Conservation (phyloP, 768 basidiomycete species). For the Psilocybe cyanescens region DNA sequence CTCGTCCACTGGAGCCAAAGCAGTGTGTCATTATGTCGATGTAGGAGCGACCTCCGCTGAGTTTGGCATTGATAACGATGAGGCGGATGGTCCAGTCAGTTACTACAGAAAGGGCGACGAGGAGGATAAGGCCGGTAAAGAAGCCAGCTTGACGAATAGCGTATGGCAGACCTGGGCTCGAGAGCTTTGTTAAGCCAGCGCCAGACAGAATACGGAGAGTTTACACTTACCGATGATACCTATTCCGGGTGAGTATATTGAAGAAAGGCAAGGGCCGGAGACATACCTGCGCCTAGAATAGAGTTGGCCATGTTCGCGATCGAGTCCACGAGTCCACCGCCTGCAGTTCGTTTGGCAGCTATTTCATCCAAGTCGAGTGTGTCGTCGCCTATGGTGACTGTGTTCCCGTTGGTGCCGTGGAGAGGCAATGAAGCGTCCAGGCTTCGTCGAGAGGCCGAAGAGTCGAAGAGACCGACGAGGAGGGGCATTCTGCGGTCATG, state of each 20-base stretch:
- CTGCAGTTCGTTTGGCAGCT: conserved; percentile 63
- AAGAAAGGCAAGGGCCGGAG: conserved; percentile 15
- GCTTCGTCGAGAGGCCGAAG: conserved; percentile 59
- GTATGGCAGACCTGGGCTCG: conserved; percentile 79
- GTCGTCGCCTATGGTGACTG: conserved; percentile 33
- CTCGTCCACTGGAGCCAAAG: conserved; percentile 90
- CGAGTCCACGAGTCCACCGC: conserved; percentile 79
- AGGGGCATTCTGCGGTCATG: conserved; percentile 69
- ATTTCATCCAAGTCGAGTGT: conserved; percentile 74
- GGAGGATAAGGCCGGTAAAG: conserved; percentile 81
- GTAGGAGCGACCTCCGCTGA: conserved; percentile 90
- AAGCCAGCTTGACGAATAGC: conserved; percentile 95
- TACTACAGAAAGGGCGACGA: conserved; percentile 77
- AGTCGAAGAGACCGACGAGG: conserved; percentile 78
- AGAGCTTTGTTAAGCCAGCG: conserved; percentile 10
- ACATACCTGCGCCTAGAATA: conserved; percentile 87
- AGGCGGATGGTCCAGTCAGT: conserved; percentile 99
- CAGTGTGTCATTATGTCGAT: conserved; percentile 94
- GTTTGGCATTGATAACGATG: conserved; percentile 94
- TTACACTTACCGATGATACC: conserved; percentile 70
- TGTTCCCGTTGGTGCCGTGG: conserved; percentile 36
- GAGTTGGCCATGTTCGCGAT: conserved; percentile 96
- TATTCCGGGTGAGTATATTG: conserved; percentile 27
- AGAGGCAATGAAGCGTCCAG: conserved; percentile 59
- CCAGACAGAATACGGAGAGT: conserved; percentile 2